Conservation (phyloP, 2,329 filamentous ascomycete genomes). For the Trichoderma hamatum region DNA sequence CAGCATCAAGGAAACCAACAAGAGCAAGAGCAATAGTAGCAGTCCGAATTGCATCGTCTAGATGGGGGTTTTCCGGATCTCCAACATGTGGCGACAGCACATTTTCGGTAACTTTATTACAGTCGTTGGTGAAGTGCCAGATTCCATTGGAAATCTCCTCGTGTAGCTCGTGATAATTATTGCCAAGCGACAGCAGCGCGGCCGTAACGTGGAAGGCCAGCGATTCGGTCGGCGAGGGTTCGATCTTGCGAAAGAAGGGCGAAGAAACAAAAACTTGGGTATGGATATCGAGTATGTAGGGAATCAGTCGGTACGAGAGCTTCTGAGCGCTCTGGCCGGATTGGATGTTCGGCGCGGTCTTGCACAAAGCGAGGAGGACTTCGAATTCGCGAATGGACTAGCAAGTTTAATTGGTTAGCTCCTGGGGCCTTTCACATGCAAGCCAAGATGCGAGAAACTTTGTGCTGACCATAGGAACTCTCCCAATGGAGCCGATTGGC, state of each 20-base stretch:
- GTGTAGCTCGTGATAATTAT: conserved; percentile 70
- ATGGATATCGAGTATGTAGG: conserved; percentile 85
- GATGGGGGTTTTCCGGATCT: conserved; percentile 59
- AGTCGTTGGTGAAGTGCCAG: conserved; percentile 72
- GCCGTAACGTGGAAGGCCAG: conserved; percentile 77
- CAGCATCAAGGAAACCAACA: conserved; percentile 86
- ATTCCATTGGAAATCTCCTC: conserved; percentile 68
- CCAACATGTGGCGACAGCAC: conserved; percentile 57
- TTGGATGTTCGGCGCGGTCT: conserved; percentile 77
- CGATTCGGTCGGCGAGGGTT: conserved; percentile 86
- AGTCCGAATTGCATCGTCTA: conserved; percentile 69
- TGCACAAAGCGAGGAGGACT: conserved; percentile 86
- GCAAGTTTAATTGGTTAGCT: conserved; percentile 27
- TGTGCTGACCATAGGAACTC: conserved; percentile 62
- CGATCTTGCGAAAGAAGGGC: conserved; percentile 78
- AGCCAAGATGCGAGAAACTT: neutral
- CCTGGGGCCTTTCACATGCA: neutral
- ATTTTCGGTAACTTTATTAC: conserved; percentile 62
- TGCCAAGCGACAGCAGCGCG: conserved; percentile 79
- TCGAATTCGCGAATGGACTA: conserved; percentile 90
- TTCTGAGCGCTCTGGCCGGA: conserved; percentile 73
- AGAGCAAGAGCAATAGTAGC: conserved; percentile 81
- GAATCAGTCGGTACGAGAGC: conserved; percentile 76
- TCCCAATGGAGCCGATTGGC: conserved; percentile 49
- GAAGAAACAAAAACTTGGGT: conserved; percentile 77